phyloP scores from a whole-genome alignment of 2,329 filamentous ascomycete species.

The Paecilomyces sp. region DNA sequence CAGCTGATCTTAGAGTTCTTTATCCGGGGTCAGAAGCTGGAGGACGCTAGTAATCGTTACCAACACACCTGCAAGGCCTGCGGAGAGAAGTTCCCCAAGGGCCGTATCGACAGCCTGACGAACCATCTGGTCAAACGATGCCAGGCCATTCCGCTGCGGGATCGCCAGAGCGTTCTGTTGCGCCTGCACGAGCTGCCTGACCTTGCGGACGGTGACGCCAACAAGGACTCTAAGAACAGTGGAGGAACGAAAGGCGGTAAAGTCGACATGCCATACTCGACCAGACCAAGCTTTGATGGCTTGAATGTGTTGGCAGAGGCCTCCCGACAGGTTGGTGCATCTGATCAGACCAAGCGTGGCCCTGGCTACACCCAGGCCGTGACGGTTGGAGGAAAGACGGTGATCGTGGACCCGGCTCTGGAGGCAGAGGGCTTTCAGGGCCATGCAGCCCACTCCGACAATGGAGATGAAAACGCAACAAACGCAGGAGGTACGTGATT shows the following conservation, averaged over 20 bases:
- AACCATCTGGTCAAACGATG: slow-evolving; percentile 83
- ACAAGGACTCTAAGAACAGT: slow-evolving; percentile 31
- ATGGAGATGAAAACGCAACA: slow-evolving; percentile 16
- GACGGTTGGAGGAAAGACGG: slow-evolving; percentile 33
- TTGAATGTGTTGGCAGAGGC: slow-evolving; percentile 84
- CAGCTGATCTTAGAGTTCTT: slow-evolving; percentile 83
- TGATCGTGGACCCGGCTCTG: slow-evolving; percentile 36
- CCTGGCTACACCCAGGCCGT: slow-evolving; percentile 32
- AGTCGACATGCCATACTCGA: slow-evolving; percentile 36
- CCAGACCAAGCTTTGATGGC: slow-evolving; percentile 63
- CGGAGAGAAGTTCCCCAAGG: slow-evolving; percentile 84
- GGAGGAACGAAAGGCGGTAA: slow-evolving; percentile 28
- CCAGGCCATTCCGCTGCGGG: slow-evolving; percentile 65
- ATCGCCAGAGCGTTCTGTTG: slow-evolving; percentile 67
- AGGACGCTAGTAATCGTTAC: slow-evolving; percentile 86
- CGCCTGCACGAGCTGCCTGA: slow-evolving; percentile 64
- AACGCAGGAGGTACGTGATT: slow-evolving; percentile 14
- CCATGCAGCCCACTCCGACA: slow-evolving; percentile 18
- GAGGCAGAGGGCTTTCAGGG: slow-evolving; percentile 34
- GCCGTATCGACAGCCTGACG: slow-evolving; percentile 73
- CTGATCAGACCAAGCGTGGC: slow-evolving; percentile 38
- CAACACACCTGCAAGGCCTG: slow-evolving; percentile 85
- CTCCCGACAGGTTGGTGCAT: slow-evolving; percentile 64
- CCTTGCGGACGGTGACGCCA: slow-evolving; percentile 34
- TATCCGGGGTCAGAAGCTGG: slow-evolving; percentile 74